A percentile compares a stretch with the other conserved stretches of the same genome.
These are phyloP conservation scores for Golovinomyces cichoracearum DNA, from an alignment of 2,329 filamentous ascomycete genomes.

Conservation along the genomic window DNA sequence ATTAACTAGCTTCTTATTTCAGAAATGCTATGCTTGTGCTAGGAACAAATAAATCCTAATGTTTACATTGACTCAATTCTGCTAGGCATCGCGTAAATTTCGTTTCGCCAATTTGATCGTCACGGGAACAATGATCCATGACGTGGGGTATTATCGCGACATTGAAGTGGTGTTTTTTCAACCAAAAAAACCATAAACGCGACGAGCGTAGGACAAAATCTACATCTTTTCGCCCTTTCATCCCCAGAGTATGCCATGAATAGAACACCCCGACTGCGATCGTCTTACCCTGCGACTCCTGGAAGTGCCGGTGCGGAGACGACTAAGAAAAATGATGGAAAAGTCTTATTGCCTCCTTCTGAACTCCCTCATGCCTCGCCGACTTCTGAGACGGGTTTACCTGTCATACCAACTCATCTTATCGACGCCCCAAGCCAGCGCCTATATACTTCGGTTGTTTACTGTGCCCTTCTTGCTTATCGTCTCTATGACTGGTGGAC, in stretches of 20 bases:
- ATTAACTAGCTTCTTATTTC: too few species aligned
- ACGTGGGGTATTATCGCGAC: too few species aligned
- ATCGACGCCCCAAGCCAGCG: slow-evolving; percentile 81
- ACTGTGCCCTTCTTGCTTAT: slow-evolving; percentile 51
- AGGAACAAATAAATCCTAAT: too few species aligned
- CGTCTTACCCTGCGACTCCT: slow-evolving; percentile 57
- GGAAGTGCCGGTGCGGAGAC: slow-evolving; percentile 20
- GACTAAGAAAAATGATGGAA: slow-evolving; percentile 12
- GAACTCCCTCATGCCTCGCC: slow-evolving; percentile 9
- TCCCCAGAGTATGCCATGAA: slow-evolving; percentile 35
- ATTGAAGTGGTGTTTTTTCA: too few species aligned
- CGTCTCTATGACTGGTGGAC: slow-evolving; percentile 66
- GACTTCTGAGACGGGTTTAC: slow-evolving; percentile 16
- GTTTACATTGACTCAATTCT: too few species aligned
- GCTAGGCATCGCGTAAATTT: too few species aligned
- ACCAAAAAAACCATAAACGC: too few species aligned
- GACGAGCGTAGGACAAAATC: too few species aligned
- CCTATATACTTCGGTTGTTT: slow-evolving; percentile 62
- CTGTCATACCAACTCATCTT: slow-evolving; percentile 55
- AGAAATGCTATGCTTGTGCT: too few species aligned
- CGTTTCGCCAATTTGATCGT: too few species aligned
- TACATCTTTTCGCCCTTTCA: too few species aligned
- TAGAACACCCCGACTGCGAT: slow-evolving; percentile 56
- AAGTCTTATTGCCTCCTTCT: slow-evolving; percentile 10
- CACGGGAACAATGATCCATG: too few species aligned